Base-by-base conservation (phyloP, 2,329 filamentous ascomycete genomes). In the Helotiales sp. region DNA sequence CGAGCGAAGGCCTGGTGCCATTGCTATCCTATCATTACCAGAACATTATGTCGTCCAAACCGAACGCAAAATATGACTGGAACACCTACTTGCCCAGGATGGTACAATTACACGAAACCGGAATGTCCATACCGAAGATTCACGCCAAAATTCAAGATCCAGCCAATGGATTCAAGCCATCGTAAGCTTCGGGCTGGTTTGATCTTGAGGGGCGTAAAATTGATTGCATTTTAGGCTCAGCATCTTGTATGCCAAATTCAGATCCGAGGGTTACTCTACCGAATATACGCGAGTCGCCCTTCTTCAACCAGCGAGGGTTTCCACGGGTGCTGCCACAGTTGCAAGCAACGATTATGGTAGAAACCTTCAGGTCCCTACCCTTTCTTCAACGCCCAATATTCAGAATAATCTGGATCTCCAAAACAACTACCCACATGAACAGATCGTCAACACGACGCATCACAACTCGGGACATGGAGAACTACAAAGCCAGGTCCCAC, bases 121-220 rank as follows among this genome's bases (percentile, higher is more conserved):
- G 58, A 47, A 58, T 68, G 60, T 66, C 68, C 24, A 70, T 70
- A 45, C 68, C 68, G 1, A 66, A 68, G 40, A 70, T 70, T 32
- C 61, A 64, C 32, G 61, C 62, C 13, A 57, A 63, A 15, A 64
- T 70, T 49, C 63, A 64, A 34, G 60, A 57, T 26, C 60, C 63
- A 26, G 49, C 4, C 7, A 52, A 30, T 1, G 68, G 68, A n/a
- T 70, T 70, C 59, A 61, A 61, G 34, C 68, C 68, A 59, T 64
- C 63, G 68, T 70, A 64, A 63, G 28, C 40, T 15, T 49, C 6
- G 7, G n/a, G 40, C 40, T 6, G 6, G 6, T 45, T 45, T 20
- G 40, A 20, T 10, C 20, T 20, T 17, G n/a, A 11, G 13, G 2
- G 54, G 6, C 1, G 11, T 6, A 10, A 30, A 8, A 15, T 13